Evolutionary conservation across 108 stramenopile genomes (phyloP).

Genomic region (Pseudonitzschia multiseries): DNA sequence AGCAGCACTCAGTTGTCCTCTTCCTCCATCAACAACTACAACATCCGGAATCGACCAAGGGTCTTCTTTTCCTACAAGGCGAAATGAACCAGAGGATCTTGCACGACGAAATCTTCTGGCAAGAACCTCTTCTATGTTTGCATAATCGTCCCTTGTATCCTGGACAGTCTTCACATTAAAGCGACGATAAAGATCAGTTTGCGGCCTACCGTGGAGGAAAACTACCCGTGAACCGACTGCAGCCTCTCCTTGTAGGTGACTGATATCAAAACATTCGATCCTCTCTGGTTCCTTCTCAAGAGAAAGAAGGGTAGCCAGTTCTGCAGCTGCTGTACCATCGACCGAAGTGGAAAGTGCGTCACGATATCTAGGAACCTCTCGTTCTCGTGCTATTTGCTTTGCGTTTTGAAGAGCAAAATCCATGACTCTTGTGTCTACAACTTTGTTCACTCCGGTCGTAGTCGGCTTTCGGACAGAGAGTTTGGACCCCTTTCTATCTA

Average conservation of each 20-base stretch:
- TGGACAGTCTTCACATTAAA: conserved; percentile 62
- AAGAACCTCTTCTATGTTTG: conserved; percentile 65
- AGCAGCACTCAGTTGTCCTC: conserved; percentile 72
- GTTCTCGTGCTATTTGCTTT: conserved; percentile 32
- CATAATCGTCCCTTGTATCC: conserved; percentile 70
- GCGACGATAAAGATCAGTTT: conserved; percentile 48
- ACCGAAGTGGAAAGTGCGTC: conserved; percentile 26
- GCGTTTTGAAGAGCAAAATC: conserved; percentile 55
- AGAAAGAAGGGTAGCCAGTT: conserved; percentile 41
- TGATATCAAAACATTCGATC: conserved; percentile 82
- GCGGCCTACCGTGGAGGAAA: conserved; percentile 62
- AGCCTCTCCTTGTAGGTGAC: conserved; percentile 66
- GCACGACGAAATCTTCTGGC: conserved; percentile 50
- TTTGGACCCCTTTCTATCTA: conserved; percentile 10
- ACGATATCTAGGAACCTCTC: neutral
- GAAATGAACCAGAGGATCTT: conserved; percentile 9
- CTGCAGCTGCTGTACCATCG: conserved; percentile 44
- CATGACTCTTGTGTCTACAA: conserved; percentile 44
- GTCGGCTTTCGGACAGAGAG: conserved; percentile 29
- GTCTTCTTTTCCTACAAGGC: conserved; percentile 32
- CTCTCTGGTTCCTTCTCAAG: conserved; percentile 38
- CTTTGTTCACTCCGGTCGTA: conserved; percentile 37
- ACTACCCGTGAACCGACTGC: conserved; percentile 67
- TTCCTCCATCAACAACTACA: conserved; percentile 77
- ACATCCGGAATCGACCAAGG: conserved; percentile 71